Percentiles rank a stretch among this genome's conserved stretches.
Conservation (phyloP, 2,329 filamentous ascomycete species). For the Diaporthe citri region DNA sequence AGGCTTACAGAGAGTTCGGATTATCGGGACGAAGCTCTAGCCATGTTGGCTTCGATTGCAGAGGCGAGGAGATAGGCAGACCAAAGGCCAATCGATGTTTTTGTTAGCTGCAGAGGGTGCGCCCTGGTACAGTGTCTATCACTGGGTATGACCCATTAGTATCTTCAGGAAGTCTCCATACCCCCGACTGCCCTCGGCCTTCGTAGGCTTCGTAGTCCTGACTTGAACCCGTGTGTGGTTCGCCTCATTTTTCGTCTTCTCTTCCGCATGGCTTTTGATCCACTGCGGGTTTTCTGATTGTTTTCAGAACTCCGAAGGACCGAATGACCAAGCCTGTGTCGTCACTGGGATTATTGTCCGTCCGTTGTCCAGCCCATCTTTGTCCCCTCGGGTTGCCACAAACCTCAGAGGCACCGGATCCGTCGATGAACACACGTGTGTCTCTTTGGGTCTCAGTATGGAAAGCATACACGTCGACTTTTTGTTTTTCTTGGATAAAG, state of each 20-base stretch:
- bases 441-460: not conserved
- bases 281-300: not conserved
- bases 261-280: not conserved
- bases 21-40: not conserved
- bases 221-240: not conserved
- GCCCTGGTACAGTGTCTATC: not conserved
- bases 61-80: not conserved
- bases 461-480: not conserved
- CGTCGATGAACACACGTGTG: not conserved
- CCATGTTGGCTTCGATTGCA: not conserved
- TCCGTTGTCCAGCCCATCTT: not conserved
- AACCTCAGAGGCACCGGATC: constrained; percentile 1
- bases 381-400: not conserved
- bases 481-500: not conserved
- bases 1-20: not conserved
- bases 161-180: not conserved
- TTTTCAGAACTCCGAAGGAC: not conserved
- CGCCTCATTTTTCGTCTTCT: not conserved
- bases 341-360: not conserved
- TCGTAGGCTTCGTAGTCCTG: not conserved
- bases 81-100: not conserved
- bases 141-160: not conserved
- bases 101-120: not conserved
- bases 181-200: too few species aligned
- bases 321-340: not conserved